Percentiles rank a stretch among this genome's conserved stretches.
These are phyloP conservation scores for Lactarius pseudohatsudake DNA, from an alignment of 768 basidiomycete genomes.

Conservation along the genomic window DNA sequence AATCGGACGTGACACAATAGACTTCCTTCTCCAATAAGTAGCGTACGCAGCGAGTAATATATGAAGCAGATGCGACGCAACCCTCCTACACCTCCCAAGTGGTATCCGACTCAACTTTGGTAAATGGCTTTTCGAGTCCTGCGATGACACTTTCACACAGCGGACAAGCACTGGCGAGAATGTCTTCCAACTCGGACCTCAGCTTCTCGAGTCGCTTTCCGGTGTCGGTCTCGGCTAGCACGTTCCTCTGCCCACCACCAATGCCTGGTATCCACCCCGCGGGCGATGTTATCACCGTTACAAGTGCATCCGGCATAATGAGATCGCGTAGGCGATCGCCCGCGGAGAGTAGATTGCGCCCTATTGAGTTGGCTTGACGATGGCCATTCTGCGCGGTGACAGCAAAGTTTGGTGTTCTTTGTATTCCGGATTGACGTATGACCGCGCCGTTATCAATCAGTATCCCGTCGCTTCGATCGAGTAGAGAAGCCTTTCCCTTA, in stretches of 20 bases:
- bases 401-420: constrained; percentile 72
- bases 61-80: constrained; percentile 13
- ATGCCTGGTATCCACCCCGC: constrained; percentile 72
- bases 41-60: constrained; percentile 11
- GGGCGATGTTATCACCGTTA: constrained; percentile 75
- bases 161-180: constrained; percentile 88
- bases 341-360: constrained; percentile 80
- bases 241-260: constrained; percentile 45
- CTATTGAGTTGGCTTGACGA: constrained; percentile 64
- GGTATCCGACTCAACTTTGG: constrained; percentile 72
- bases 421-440: constrained; percentile 47
- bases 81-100: constrained; percentile 66
- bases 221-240: constrained; percentile 48
- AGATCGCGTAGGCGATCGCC: constrained; percentile 89
- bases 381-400: constrained; percentile 57
- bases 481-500: constrained; percentile 43
- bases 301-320: constrained; percentile 92
- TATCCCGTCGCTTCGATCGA: constrained; percentile 35
- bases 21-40: constrained; percentile 11
- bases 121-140: constrained; percentile 85
- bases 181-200: constrained; percentile 81
- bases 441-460: constrained; percentile 28
- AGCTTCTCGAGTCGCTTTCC: constrained; percentile 69
- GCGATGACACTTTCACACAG: constrained; percentile 88
- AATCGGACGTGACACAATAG: not conserved